Evolutionary conservation across 2,329 filamentous ascomycete genomes (phyloP), one percentile per base, ranked within the genome.

Genomic region (Paramyrothecium sp.): DNA sequence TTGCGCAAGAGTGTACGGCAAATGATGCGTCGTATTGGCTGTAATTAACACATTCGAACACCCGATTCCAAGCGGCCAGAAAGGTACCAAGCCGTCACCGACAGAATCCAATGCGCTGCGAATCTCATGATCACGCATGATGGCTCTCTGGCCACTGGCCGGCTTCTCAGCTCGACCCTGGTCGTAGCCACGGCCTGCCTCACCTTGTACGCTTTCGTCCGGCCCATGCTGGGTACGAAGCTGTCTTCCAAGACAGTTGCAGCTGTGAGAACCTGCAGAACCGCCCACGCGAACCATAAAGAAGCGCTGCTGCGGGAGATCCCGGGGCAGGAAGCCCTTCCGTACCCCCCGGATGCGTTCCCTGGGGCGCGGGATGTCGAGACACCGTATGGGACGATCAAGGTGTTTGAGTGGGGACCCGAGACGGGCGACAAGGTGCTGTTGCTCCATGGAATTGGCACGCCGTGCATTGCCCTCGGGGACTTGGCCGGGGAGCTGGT

Each of bases 371-470:
- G 90, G 57, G 85, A 92, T 68, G 85, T 95, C 17, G 69, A 77
- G 13, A 89, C 86, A 3, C 85, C 87, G 7, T 92, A 91, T 67
- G 91, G 91, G 17, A 84, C 76, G 4, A 83, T 91, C 60, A 78
- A 88, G 50, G 87, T 91, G 3, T 94, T 92, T 69, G 92, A 96
- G 77, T 95, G 88, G 82, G 92, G 92, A 0, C 89, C 90, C 0
- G 81, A 85, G 58, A 75, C 81, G 38, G 91, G 90, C 1, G 81
- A 85, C 26, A 92, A 88, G 66, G 86, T 94, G 1, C 75, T 96
- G 16, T 75, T 96, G 23, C 74, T 96, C 17, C 92, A 94, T 71
- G 92, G 92, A 5, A 93, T 95, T 65, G 90, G 86, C 53, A 95
- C 91, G 7, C 91, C 92, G 0, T 87, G 86, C 60, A 77, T 93